Conservation (phyloP, 2,329 filamentous ascomycete genomes). For the Fusarium incarnatum region DNA sequence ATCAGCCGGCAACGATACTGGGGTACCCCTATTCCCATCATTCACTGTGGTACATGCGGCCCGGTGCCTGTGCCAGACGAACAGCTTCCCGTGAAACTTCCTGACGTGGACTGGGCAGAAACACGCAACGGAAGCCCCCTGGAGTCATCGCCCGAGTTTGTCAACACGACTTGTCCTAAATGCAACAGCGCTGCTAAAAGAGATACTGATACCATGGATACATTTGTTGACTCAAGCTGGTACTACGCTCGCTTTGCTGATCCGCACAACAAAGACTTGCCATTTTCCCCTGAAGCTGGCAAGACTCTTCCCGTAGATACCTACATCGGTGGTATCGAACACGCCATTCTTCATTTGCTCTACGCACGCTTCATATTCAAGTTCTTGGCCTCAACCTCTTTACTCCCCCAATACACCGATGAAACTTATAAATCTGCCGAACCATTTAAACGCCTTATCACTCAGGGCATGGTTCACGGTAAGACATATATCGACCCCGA, state of each 20-base stretch:
- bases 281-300: conserved; percentile 71
- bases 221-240: conserved; percentile 95
- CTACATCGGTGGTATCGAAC: conserved; percentile 91
- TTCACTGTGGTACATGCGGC: conserved; percentile 83
- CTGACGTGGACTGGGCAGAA: conserved; percentile 75
- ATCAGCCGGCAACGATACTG: conserved; percentile 94
- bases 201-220: conserved; percentile 96
- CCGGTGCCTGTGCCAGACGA: conserved; percentile 80
- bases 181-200: conserved; percentile 78
- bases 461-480: conserved; percentile 94
- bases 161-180: conserved; percentile 79
- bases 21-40: conserved; percentile 89
- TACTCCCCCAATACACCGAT: conserved; percentile 57
- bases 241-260: conserved; percentile 88
- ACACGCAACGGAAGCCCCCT: conserved; percentile 82
- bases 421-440: conserved; percentile 64
- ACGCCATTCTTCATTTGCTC: conserved; percentile 89
- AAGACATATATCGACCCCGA: conserved; percentile 81
- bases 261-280: conserved; percentile 69
- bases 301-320: conserved; percentile 80
- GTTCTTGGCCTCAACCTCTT: conserved; percentile 72
- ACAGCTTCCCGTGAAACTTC: conserved; percentile 81
- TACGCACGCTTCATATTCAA: conserved; percentile 94
- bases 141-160: conserved; percentile 77
- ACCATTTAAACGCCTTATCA: conserved; percentile 84